Evolutionary conservation across 257 asterid species (phyloP).

Genomic region (Fraxinus americana): DNA sequence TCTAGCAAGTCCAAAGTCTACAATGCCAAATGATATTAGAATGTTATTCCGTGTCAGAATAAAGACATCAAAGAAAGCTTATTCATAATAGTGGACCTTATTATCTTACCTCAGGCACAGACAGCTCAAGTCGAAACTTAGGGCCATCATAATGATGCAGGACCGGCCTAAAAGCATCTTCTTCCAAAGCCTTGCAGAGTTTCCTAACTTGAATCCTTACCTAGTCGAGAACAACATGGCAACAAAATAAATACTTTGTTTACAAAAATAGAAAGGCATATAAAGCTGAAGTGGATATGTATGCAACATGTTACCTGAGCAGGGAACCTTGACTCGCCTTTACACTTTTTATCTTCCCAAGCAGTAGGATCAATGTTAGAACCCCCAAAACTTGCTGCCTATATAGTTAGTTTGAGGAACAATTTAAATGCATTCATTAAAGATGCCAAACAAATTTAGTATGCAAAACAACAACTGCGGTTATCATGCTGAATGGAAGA

Average conservation of each 20-base stretch:
- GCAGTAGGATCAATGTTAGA: conserved; percentile 98
- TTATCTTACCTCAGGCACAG: conserved; percentile 81
- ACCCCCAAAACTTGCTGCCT: conserved; percentile 92
- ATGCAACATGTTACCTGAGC: conserved; percentile 67
- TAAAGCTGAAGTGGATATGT: neutral
- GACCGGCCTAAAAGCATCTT: conserved; percentile 94
- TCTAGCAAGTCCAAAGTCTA: conserved; percentile 92
- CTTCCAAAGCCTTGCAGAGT: conserved; percentile 83
- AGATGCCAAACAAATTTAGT: neutral
- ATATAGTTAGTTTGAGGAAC: conserved; percentile 16
- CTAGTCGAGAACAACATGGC: conserved; percentile 36
- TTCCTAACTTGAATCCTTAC: conserved; percentile 80
- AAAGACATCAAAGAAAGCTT: neutral
- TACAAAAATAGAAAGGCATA: neutral
- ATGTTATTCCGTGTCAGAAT: conserved; percentile 6
- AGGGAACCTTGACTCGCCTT: conserved; percentile 97
- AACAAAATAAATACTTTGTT: conserved; percentile 16
- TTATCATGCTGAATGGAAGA: neutral
- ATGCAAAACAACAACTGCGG: neutral
- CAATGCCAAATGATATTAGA: conserved; percentile 23
- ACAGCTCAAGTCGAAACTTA: conserved; percentile 94
- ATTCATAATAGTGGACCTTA: neutral
- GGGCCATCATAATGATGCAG: conserved; percentile 98
- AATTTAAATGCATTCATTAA: neutral
- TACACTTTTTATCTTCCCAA: conserved; percentile 98